Percentiles rank a stretch among this genome's conserved stretches.
These are phyloP conservation scores for Pythium aristosporum DNA, from an alignment of 352 stramenopile species.

Conservation along the genomic window DNA sequence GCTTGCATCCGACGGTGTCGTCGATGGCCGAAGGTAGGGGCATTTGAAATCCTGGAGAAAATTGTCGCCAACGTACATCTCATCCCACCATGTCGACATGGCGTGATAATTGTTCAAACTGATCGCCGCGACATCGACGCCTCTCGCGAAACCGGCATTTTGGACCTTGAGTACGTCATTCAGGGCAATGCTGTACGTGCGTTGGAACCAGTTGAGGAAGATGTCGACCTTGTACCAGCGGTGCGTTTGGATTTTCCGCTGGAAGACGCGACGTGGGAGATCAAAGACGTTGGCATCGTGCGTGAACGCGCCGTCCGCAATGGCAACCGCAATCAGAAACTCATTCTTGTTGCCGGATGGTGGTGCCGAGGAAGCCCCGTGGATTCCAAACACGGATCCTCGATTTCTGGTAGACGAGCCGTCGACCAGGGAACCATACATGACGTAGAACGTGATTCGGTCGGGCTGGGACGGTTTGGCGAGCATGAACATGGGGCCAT, in stretches of 20 bases:
- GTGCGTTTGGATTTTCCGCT: conserved; percentile 53
- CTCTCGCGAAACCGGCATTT: conserved; percentile 49
- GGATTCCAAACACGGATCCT: conserved; percentile 65
- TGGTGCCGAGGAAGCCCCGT: neutral
- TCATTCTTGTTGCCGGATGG: conserved; percentile 32
- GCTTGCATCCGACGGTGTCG: conserved; percentile 3
- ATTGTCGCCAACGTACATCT: conserved; percentile 94
- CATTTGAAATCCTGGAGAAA: conserved; percentile 91
- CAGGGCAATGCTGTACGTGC: conserved; percentile 87
- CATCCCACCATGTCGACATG: conserved; percentile 93
- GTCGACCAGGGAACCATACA: conserved; percentile 44
- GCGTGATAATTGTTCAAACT: conserved; percentile 84
- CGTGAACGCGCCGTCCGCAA: conserved; percentile 63
- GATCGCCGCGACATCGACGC: conserved; percentile 38
- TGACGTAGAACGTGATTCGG: conserved; percentile 81
- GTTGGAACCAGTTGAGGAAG: conserved; percentile 79
- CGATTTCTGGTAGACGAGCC: conserved; percentile 48
- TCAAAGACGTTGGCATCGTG: conserved; percentile 76
- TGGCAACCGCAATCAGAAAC: conserved; percentile 63
- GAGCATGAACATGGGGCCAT: conserved; percentile 49
- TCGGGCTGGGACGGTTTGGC: conserved; percentile 30
- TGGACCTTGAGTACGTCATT: conserved; percentile 88
- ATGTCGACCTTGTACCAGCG: conserved; percentile 97
- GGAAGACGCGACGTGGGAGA: conserved; percentile 47
- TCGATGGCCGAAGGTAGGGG: conserved; percentile 38